Base-by-base conservation (phyloP, 176 grass and related monocot genomes). In the Musa acuminata region DNA sequence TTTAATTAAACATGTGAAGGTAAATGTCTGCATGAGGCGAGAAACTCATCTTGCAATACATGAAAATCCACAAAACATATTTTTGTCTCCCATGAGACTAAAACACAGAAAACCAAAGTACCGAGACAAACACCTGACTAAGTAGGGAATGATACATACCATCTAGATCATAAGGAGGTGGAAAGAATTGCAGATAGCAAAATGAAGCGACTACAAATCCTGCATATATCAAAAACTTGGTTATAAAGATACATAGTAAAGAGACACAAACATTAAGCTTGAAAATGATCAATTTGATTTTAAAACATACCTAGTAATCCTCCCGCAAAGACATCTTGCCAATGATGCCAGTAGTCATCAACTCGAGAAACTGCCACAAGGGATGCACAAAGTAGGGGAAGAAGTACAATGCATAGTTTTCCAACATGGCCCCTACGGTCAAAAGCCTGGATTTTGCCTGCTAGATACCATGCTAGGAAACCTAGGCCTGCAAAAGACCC, bases 401-500 rank as follows among this genome's bases (percentile, higher is more conserved):
- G 63, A 66, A 66, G 22, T 25, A 66, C 19, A 26, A 66, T 35
- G 63, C 63, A 66, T 11, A 66, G 63, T 35, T 66, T 66, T 26
- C 20, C 63, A 66, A 66, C 63, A 66, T 66, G 63, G 9, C 63
- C 63, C 24, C 63, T 66, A 26, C 63, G 63, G 11, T 66, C 63
- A 66, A 66, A 66, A 24, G 63, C 63, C 11, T 22, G 1, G 19
- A 35, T 21, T 66, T 66, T 66, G 11, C 63, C 63, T 24, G 63
- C 19, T 66, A 66, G 63, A 66, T 66, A 66, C 63, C 63, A 66
- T 25, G 63, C 19, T 24, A 66, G 63, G 11, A 66, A 66, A 11
- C 63, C 63, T 12, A 66, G 63, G 11, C 63, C 63, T 66, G 63
- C 63, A 66, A 66, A 66, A 66, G 63, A 66, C 63, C 63, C 63